These are phyloP conservation scores for Phytopythium vexans DNA, from an alignment of 352 stramenopile species.

Conservation along the genomic window DNA sequence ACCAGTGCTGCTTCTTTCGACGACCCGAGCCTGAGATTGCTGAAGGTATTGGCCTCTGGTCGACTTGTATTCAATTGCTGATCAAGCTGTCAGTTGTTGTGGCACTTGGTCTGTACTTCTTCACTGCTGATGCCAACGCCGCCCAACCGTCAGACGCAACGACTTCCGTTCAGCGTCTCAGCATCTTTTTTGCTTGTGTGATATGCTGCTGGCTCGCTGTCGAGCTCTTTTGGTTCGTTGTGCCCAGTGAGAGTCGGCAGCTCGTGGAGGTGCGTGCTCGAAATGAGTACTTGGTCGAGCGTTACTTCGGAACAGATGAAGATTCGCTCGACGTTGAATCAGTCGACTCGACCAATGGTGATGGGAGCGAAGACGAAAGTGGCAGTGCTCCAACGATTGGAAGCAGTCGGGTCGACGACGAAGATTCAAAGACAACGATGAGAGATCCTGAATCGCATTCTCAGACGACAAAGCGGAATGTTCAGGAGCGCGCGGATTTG, in stretches of 20 bases:
- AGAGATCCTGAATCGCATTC: not conserved
- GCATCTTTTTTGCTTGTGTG: constrained; percentile 30
- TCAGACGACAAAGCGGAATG: constrained; percentile 16
- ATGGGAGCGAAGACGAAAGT: not conserved
- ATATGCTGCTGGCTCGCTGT: constrained; percentile 22
- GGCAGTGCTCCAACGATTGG: not conserved
- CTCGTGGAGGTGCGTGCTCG: constrained; percentile 22
- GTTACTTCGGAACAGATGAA: constrained; percentile 36
- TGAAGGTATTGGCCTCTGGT: constrained; percentile 23
- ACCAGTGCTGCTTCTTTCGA: constrained; percentile 36
- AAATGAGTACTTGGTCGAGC: constrained; percentile 39
- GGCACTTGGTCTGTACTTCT: constrained; percentile 27
- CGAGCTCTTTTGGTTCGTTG: constrained; percentile 33
- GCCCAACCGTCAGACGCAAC: no score
- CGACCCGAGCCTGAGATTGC: constrained; percentile 31
- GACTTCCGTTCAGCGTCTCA: constrained; percentile 25
- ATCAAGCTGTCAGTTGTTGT: constrained; percentile 25
- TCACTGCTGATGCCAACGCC: constrained; percentile 25
- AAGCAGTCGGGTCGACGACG: not conserved
- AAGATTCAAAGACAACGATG: not conserved
- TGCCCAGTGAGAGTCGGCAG: constrained; percentile 22
- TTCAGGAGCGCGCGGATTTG: constrained; percentile 30
- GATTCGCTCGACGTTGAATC: not conserved
- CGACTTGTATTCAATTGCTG: constrained; percentile 24
- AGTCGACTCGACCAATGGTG: no score